Evolutionary conservation across 257 asterid species (phyloP), one percentile per base, ranked within the genome.

Genomic region (Solanum arcanum): DNA sequence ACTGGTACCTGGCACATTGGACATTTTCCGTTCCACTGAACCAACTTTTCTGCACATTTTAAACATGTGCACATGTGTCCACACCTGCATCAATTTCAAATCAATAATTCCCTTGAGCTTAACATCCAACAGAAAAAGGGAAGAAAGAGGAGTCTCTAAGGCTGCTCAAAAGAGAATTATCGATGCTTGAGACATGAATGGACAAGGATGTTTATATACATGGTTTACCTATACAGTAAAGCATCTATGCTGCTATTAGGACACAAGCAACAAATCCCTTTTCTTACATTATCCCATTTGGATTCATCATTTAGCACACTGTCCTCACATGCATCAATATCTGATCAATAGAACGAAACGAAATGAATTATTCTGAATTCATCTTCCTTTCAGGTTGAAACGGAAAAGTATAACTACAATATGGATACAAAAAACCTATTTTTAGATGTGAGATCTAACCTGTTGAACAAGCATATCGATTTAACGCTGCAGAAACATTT

Each of bases 11-110:
- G 73, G 82, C 99, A 97, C 97, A 97, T 93, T 5, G 99, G 99
- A 86, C 99, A 97, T 86, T 93, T 94, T 8, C 94, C 95, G 69
- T 49, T 88, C 37, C 83, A 49, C 20, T 86, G 89, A 88, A 95
- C 91, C 90, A 95, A 86, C 52, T 85, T 87, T 69, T 97, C 98
- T 8, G 97, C 97, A 59, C 99, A 97, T 35, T 90, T 90, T 23
- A 92, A 88, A 86, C 99, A 97, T 42, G 94, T 88, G 91, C 98
- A 93, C 96, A 97, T 94, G 95, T 97, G 99, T 60, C 98, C 99
- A 83, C 99, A 97, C 90, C 99, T 95, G 88, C 59, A 88, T 10
- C 35, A 20, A 73, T 73, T 73, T 73, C 27, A 23, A 73, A 35
- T 35, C 29, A 3, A 37, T 33, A 33, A 16, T 70, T 70, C 42